These are phyloP conservation scores for Fusarium zealandicum DNA, from an alignment of 2,329 filamentous ascomycete species.

Conservation along the genomic window DNA sequence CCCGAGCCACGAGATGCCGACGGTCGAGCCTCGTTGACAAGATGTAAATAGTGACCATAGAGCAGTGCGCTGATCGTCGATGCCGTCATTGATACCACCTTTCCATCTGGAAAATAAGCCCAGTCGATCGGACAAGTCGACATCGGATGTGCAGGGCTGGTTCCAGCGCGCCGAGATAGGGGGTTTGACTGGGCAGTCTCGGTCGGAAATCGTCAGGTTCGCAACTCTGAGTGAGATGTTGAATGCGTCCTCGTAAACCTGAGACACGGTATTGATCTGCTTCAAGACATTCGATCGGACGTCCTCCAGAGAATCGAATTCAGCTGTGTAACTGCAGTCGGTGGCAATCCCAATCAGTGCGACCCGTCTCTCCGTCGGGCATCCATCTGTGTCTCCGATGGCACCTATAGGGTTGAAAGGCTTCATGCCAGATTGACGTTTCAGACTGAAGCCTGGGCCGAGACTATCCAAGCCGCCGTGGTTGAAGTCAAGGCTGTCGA, in stretches of 20 bases:
- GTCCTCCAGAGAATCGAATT: slow-evolving; percentile 67
- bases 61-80: slow-evolving; percentile 61
- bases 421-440: background rate
- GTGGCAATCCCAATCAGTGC: slow-evolving; percentile 85
- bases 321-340: slow-evolving; percentile 80
- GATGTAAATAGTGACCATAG: slow-evolving; percentile 84
- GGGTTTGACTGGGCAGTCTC: slow-evolving; percentile 69
- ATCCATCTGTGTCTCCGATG: slow-evolving; percentile 78
- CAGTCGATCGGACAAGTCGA: slow-evolving; percentile 73
- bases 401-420: background rate
- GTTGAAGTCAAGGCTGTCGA: background rate
- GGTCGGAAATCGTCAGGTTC: slow-evolving; percentile 76
- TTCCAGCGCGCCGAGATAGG: slow-evolving; percentile 77
- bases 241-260: slow-evolving; percentile 81
- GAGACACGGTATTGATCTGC: slow-evolving; percentile 80
- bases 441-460: background rate
- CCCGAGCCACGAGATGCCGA: slow-evolving; percentile 85
- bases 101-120: slow-evolving; percentile 85
- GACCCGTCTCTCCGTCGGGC: slow-evolving; percentile 78
- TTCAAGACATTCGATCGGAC: slow-evolving; percentile 74
- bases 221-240: slow-evolving; percentile 85
- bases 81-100: slow-evolving; percentile 68
- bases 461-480: background rate
- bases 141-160: slow-evolving; percentile 65
- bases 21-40: slow-evolving; percentile 76